A percentile compares a stretch with the other conserved stretches of the same genome.
phyloP scores from a whole-genome alignment of 2,329 filamentous ascomycete species.

The Coniochaeta sp. region DNA sequence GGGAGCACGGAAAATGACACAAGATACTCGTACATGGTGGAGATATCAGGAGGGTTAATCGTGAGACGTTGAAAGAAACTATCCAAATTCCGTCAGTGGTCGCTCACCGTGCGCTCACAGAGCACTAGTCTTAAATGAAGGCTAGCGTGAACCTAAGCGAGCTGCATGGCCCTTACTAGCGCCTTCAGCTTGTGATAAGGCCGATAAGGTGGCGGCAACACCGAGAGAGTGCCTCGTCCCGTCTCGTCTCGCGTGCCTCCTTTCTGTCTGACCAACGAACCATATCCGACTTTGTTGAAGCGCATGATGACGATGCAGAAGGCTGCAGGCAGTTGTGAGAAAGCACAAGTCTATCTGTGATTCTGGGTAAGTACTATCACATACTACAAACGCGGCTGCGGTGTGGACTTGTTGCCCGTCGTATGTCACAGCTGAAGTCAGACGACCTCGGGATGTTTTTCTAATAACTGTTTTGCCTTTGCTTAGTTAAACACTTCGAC shows the following conservation, averaged over 20 bases:
- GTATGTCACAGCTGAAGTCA: not conserved
- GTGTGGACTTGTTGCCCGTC: not conserved
- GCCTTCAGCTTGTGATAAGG: not conserved
- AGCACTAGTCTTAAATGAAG: not conserved
- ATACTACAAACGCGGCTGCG: not conserved
- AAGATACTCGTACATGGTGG: too few relatives aligned
- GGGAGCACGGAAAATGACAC: too few relatives aligned
- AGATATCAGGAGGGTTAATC: too few relatives aligned
- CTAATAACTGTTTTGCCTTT: conserved; percentile 1
- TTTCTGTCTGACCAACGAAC: not conserved
- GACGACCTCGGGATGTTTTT: not conserved
- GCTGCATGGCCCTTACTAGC: not conserved
- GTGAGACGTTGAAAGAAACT: too few relatives aligned
- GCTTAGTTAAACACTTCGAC: not conserved
- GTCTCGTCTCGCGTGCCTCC: not conserved
- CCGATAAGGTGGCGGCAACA: not conserved
- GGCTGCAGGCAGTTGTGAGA: not conserved
- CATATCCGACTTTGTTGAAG: not conserved
- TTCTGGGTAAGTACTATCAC: not conserved
- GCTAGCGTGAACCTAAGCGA: not conserved
- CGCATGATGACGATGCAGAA: not conserved
- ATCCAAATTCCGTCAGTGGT: not conserved
- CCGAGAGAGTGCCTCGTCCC: not conserved
- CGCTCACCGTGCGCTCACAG: not conserved
- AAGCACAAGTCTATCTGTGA: not conserved